A percentile compares a stretch with the other conserved stretches of the same genome.
Evolutionary conservation across 2,329 filamentous ascomycete genomes (phyloP).

Genomic region (Cladosporium halotolerans): DNA sequence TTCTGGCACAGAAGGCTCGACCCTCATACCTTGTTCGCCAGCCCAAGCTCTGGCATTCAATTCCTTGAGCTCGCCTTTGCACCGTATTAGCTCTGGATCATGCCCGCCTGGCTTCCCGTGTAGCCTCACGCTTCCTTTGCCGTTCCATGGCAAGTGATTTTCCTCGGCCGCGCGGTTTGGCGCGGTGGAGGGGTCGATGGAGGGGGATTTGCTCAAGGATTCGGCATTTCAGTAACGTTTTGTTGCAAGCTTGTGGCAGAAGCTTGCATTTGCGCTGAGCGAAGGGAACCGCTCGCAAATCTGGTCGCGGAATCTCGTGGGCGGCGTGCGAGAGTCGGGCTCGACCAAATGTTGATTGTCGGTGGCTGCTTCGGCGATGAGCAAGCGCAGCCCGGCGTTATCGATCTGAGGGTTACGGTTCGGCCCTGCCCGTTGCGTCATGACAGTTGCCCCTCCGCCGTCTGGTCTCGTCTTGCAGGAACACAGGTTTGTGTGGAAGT

Average conservation of each 20-base stretch:
- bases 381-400: neutral
- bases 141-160: conserved; percentile 41
- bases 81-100: conserved; percentile 8
- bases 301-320: neutral
- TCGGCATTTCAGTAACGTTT: conserved; percentile 27
- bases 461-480: no score
- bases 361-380: neutral
- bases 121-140: conserved; percentile 41
- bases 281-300: neutral
- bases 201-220: conserved; percentile 27
- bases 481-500: no score
- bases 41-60: conserved; percentile 84
- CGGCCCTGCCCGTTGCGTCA: no score
- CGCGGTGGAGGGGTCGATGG: conserved; percentile 17
- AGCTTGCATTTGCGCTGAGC: conserved; percentile 30
- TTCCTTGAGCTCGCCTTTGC: conserved; percentile 77
- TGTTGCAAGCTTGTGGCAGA: conserved; percentile 25
- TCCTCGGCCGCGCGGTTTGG: conserved; percentile 19
- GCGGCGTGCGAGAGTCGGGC: neutral
- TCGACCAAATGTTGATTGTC: neutral
- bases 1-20: conserved; percentile 1
- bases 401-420: neutral
- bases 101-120: neutral
- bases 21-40: conserved; percentile 67
- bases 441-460: no score